Evolutionary conservation across 2,329 filamentous ascomycete species (phyloP).

Genomic region (Pezicula carpinea): DNA sequence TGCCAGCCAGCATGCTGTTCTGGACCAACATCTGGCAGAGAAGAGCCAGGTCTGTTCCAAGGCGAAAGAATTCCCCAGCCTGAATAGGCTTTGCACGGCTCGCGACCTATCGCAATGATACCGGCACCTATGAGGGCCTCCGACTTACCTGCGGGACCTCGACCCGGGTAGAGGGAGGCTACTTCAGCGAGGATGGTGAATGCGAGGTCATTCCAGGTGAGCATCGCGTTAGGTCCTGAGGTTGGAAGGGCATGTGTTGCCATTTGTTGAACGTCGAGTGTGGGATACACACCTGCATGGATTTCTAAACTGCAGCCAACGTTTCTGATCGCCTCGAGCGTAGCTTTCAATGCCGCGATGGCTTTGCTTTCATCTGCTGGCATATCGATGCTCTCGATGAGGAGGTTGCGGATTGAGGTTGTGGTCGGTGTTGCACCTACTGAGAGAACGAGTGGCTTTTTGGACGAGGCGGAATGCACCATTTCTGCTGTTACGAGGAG

Average conservation of each 20-base stretch:
- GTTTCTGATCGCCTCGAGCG: slow-evolving; percentile 34
- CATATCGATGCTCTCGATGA: slow-evolving; percentile 22
- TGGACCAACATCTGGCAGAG: slow-evolving; percentile 32
- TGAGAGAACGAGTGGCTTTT: slow-evolving; percentile 47
- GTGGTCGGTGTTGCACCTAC: slow-evolving; percentile 76
- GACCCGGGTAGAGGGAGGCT: slow-evolving; percentile 59
- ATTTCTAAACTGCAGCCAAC: slow-evolving; percentile 54
- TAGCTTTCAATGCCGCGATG: slow-evolving; percentile 33
- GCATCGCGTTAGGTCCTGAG: slow-evolving; percentile 14
- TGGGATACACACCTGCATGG: slow-evolving; percentile 72
- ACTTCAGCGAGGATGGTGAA: slow-evolving; percentile 70
- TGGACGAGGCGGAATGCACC: slow-evolving; percentile 19
- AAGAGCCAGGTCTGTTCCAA: slow-evolving; percentile 39
- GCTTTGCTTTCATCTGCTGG: slow-evolving; percentile 21
- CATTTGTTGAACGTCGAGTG: slow-evolving; percentile 75
- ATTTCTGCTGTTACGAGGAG: slow-evolving; percentile 41
- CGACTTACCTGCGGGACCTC: slow-evolving; percentile 41
- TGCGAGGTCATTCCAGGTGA: slow-evolving; percentile 48
- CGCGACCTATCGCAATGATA: slow-evolving; percentile 64
- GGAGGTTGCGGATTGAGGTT: slow-evolving; percentile 58
- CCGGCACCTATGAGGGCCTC: slow-evolving; percentile 70
- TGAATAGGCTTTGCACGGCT: slow-evolving; percentile 65
- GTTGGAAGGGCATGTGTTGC: slow-evolving; percentile 59
- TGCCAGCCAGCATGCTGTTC: slow-evolving; percentile 53
- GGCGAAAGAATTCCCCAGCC: slow-evolving; percentile 67